Conservation (phyloP, 352 stramenopile species). For the Phytophthora melonis region DNA sequence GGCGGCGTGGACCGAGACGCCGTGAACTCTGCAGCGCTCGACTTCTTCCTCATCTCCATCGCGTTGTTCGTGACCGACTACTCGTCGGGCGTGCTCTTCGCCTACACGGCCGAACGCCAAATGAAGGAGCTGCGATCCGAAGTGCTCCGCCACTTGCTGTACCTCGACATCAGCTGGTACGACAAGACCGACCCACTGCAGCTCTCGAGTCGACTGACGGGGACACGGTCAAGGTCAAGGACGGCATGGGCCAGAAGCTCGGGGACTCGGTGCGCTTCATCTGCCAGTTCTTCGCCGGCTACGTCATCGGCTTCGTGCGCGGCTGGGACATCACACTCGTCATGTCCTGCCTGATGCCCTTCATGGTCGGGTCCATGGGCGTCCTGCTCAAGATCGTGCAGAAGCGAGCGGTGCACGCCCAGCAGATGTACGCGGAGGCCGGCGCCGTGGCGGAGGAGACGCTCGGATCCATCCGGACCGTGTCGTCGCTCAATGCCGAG, state of each 20-base stretch:
- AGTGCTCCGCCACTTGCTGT: conserved; percentile 51
- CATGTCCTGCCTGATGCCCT: conserved; percentile 44
- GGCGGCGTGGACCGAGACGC: conserved; percentile 29
- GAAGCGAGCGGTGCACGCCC: conserved; percentile 29
- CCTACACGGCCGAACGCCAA: conserved; percentile 47
- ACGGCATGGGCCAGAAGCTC: conserved; percentile 55
- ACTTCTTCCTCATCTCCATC: conserved; percentile 46
- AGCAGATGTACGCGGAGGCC: conserved; percentile 55
- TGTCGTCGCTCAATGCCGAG: conserved; percentile 55
- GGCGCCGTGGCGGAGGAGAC: no score
- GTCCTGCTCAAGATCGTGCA: conserved; percentile 42
- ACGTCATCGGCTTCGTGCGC: conserved; percentile 45
- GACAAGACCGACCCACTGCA: conserved; percentile 45
- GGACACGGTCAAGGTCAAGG: conserved; percentile 54
- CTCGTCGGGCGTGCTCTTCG: conserved; percentile 42
- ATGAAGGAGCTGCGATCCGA: conserved; percentile 48
- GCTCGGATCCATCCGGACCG: conserved; percentile 51
- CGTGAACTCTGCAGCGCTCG: conserved; percentile 37
- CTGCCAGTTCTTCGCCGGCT: conserved; percentile 40
- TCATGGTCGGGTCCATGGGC: conserved; percentile 38
- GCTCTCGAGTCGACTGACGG: conserved; percentile 45
- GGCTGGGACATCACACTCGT: conserved; percentile 55
- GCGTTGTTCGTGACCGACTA: conserved; percentile 51
- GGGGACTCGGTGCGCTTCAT: conserved; percentile 48
- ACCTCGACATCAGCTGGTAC: conserved; percentile 61